These are phyloP conservation scores for Datisca glomerata DNA, from an alignment of 306 rosid genomes.

Conservation along the genomic window DNA sequence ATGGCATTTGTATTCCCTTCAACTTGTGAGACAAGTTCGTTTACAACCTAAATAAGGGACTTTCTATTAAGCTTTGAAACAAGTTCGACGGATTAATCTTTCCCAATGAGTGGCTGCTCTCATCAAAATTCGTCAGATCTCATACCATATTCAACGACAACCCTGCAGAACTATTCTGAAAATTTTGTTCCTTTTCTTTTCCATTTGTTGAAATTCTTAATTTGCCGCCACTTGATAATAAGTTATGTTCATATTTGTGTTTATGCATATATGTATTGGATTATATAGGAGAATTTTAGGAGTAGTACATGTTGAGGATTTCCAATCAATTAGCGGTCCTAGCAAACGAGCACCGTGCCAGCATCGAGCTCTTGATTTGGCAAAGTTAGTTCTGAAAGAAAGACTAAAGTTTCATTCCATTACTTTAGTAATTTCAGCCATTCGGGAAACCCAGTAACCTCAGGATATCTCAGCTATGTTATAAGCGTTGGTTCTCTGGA, in stretches of 20 bases:
- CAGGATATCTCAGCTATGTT: background rate
- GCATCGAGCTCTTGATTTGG: slow-evolving; percentile 48
- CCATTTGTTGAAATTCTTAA: background rate
- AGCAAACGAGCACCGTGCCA: slow-evolving; percentile 51
- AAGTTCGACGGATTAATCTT: background rate
- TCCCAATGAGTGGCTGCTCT: background rate
- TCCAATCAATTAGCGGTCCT: slow-evolving; percentile 53
- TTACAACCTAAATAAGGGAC: too few relatives aligned
- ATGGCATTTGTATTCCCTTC: too few relatives aligned
- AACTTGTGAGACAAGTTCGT: too few relatives aligned
- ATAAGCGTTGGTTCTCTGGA: too few relatives aligned
- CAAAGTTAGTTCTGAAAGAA: slow-evolving; percentile 65
- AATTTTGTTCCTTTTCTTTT: background rate
- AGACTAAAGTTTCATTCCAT: slow-evolving; percentile 45
- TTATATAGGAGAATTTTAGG: slow-evolving; percentile 87
- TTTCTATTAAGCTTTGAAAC: too few relatives aligned
- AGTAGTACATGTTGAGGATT: slow-evolving; percentile 81
- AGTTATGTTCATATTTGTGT: too few relatives aligned
- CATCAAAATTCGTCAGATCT: background rate
- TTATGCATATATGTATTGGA: too few relatives aligned
- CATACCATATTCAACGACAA: too few relatives aligned
- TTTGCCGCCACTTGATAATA: too few relatives aligned
- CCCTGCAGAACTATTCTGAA: too few relatives aligned
- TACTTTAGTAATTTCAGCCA: slow-evolving; percentile 36
- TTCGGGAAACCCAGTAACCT: slow-evolving; percentile 23